Conservation (phyloP, 257 asterid species). For the Salvia rosmarinus region DNA sequence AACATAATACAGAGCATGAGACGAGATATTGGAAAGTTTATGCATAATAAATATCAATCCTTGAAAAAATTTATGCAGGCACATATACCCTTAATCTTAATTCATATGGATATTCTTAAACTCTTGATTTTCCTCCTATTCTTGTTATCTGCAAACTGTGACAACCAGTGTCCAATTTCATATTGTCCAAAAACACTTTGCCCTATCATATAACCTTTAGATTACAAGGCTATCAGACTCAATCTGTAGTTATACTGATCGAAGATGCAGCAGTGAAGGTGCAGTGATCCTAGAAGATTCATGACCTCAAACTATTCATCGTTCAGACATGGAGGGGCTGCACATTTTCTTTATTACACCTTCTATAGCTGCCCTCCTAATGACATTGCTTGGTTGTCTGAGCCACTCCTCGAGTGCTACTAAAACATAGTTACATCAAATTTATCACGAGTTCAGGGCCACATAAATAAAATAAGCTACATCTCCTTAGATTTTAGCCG, state of each 20-base stretch:
- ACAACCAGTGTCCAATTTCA: slow-evolving; percentile 33
- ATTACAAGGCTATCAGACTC: slow-evolving; percentile 33
- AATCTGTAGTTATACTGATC: slow-evolving; percentile 36
- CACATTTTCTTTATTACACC: slow-evolving; percentile 23
- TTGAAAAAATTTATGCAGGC: no score
- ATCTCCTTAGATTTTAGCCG: no score
- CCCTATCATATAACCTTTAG: slow-evolving; percentile 38
- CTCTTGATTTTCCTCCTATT: not conserved
- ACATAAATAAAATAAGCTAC: no score
- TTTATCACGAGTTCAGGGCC: no score
- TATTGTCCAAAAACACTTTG: slow-evolving; percentile 30
- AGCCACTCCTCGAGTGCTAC: slow-evolving; percentile 36
- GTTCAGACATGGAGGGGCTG: not conserved
- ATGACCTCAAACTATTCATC: slow-evolving; percentile 25
- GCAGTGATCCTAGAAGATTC: slow-evolving; percentile 28
- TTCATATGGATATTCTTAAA: slow-evolving; percentile 17
- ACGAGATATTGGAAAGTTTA: no score
- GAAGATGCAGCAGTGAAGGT: slow-evolving; percentile 36
- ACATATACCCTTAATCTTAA: not conserved
- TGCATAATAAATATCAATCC: not conserved
- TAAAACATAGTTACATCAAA: no score
- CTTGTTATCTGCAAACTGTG: slow-evolving; percentile 25
- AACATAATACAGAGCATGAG: no score
- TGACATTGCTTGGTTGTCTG: slow-evolving; percentile 23
- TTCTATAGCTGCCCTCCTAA: slow-evolving; percentile 37